Evolutionary conservation across 352 stramenopile species (phyloP), one percentile per base, ranked within the genome.

Genomic region (Phytophthora idaei): DNA sequence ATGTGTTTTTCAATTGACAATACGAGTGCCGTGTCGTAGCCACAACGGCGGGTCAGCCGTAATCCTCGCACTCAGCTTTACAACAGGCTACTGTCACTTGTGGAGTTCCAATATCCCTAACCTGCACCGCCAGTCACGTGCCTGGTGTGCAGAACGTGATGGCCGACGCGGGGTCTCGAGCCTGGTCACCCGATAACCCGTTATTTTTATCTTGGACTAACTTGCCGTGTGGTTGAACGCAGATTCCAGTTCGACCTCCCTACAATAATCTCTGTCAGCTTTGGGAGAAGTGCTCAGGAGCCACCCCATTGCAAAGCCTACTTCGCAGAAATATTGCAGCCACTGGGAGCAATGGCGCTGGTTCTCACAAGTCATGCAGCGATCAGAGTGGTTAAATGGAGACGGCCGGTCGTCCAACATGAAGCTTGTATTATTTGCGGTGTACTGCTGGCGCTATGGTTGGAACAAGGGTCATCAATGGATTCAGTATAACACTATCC

Each of bases 1-100:
- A n/a, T 66, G 5, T 54, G 58, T 21, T 63, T 55, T 11, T 64
- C 46, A 34, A 57, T 64, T 34, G 57, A 64, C 10, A 57, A 64
- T n/a, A 12, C 6, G 0, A 64, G 57, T 34, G 51, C 44, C 4
- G 51, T 67, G 9, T 48, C 59, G 5, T 67, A 31, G 59, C 15
- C 42, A 2, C 41, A 55, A 14, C 41, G 50, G 0, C 39, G 59
- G 1, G 28, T 41, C 21, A 21, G 50, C 32, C 49, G 31, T 2
- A 49, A 60, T 3, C 59, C 59, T 1, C 29, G 6, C 1, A 42
- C 50, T 3, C 59, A 67, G 31, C 32, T 67, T 10, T 67, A 67
- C 42, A 67, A 67, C 28, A n/a, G 59, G 2, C 42, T 67, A 8
- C 10, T 67, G 10, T 60, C 59, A 10, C 25, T 67, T 1, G 50